A percentile compares a stretch with the other conserved stretches of the same genome.
Evolutionary conservation across 495 filamentous ascomycete species (phyloP).

Genomic region (Penicillium canariense): DNA sequence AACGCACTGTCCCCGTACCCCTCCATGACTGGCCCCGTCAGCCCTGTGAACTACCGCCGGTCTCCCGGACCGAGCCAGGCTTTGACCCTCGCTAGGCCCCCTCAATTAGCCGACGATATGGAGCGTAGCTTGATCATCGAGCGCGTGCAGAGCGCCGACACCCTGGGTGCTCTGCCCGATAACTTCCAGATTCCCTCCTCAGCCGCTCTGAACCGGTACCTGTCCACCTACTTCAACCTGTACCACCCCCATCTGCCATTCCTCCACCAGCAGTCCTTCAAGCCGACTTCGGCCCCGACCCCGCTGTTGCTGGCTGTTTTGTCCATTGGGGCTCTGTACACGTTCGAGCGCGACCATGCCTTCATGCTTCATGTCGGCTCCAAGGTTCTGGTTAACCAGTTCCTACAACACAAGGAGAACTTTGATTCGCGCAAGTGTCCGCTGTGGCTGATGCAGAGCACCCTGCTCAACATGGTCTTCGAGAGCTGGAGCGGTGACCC

Average conservation of each 20-base stretch:
- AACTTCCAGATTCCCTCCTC: constrained; percentile 84
- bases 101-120: constrained; percentile 69
- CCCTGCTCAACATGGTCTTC: constrained; percentile 96
- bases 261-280: constrained; percentile 90
- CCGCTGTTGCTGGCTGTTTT: constrained; percentile 86
- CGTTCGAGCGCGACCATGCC: constrained; percentile 93
- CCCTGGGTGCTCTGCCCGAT: constrained; percentile 76
- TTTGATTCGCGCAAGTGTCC: constrained; percentile 99
- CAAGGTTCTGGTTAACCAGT: constrained; percentile 94
- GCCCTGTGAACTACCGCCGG: constrained; percentile 65
- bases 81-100: constrained; percentile 62
- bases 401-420: constrained; percentile 95
- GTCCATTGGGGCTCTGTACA: constrained; percentile 94
- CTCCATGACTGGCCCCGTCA: constrained; percentile 69
- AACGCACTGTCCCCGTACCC: constrained; percentile 77
- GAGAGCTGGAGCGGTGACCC: constrained; percentile 99
- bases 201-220: constrained; percentile 77
- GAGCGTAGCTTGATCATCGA: constrained; percentile 80
- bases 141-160: constrained; percentile 77
- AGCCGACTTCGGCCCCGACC: constrained; percentile 70
- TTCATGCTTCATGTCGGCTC: constrained; percentile 97
- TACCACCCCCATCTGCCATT: constrained; percentile 98
- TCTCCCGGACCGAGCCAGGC: constrained; percentile 65
- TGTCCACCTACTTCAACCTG: constrained; percentile 93
- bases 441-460: constrained; percentile 95